These are phyloP conservation scores for Thraustochytrium sp. DNA, from an alignment of 352 stramenopile species.

Conservation along the genomic window DNA sequence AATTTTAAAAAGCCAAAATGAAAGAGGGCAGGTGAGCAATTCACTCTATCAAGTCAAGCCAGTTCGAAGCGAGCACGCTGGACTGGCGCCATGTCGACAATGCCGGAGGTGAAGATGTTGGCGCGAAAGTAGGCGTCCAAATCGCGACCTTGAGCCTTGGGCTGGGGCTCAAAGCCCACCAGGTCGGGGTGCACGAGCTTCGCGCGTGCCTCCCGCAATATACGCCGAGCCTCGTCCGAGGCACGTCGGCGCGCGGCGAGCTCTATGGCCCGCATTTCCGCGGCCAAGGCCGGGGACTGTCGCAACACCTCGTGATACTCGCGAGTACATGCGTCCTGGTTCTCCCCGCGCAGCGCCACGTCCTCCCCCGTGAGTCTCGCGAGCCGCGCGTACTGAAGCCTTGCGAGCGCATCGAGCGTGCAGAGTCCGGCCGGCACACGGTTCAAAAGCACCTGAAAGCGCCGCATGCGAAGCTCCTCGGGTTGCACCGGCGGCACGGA, in stretches of 20 bases:
- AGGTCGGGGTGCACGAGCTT: background rate
- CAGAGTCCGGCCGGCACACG: background rate
- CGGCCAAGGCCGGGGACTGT: background rate
- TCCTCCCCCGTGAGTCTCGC: background rate
- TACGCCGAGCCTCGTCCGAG: background rate
- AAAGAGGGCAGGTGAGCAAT: background rate
- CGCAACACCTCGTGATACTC: background rate
- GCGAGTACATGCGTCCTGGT: background rate
- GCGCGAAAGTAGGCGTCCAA: background rate
- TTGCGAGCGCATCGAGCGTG: background rate
- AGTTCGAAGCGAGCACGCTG: background rate
- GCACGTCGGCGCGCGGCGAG: background rate
- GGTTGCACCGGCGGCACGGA: background rate
- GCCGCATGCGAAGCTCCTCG: background rate
- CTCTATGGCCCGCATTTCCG: background rate
- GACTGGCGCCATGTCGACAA: background rate
- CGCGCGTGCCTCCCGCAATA: background rate
- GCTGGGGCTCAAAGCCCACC: background rate
- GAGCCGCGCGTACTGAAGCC: background rate
- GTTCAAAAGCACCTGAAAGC: background rate
- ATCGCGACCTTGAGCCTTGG: background rate
- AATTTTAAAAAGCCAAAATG: background rate
- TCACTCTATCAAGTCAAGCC: background rate
- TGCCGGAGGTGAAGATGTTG: background rate
- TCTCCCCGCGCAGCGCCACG: background rate